Evolutionary conservation across 2,329 filamentous ascomycete species (phyloP), one percentile per base, ranked within the genome.

Genomic region (Nannizziopsis barbatae): DNA sequence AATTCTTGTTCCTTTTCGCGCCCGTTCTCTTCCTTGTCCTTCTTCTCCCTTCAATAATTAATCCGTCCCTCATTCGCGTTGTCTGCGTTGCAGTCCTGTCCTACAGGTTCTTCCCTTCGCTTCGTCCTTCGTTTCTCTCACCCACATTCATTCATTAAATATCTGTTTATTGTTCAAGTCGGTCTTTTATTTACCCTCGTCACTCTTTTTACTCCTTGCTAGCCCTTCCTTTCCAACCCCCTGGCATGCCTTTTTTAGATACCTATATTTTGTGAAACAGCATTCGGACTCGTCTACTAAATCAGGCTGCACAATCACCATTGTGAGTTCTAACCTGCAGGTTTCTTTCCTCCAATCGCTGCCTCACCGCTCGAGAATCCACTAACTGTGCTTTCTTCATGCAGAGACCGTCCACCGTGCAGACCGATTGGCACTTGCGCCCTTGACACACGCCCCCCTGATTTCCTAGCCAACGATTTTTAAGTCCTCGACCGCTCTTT

Each of bases 11-110:
- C 38, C 22, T 27, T n/a, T 27, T 27, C 22, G 22, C 22, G 22
- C 22, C 22, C 22, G 22, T 27, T 41, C 42, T 48, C 50, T 31
- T 48, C 45, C 39, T 43, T 37, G 20, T 38, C 42, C 53, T 51
- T 50, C 35, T 47, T 44, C 31, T 37, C 27, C 33, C 41, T 31
- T 41, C 30, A 33, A 22, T 12, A 10, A 36, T 42, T 38, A 14
- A 22, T 47, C 38, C 32, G 2, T 35, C 38, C 36, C 11, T 41
- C 12, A 32, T 33, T 36, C 44, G 12, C 14, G 31, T 27, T 37
- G 35, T 17, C 35, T n/a, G 15, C 35, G 10, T n/a, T n/a, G n/a
- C n/a, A n/a, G 17, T 27, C 45, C 45, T 42, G 45, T 17, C 38
- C n/a, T 18, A 37, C 38, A 11, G 36, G 38, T 14, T n/a, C 9